Percentiles rank a stretch among this genome's conserved stretches.
Evolutionary conservation across 2,329 filamentous ascomycete genomes (phyloP).

Genomic region (Venturia asperata): DNA sequence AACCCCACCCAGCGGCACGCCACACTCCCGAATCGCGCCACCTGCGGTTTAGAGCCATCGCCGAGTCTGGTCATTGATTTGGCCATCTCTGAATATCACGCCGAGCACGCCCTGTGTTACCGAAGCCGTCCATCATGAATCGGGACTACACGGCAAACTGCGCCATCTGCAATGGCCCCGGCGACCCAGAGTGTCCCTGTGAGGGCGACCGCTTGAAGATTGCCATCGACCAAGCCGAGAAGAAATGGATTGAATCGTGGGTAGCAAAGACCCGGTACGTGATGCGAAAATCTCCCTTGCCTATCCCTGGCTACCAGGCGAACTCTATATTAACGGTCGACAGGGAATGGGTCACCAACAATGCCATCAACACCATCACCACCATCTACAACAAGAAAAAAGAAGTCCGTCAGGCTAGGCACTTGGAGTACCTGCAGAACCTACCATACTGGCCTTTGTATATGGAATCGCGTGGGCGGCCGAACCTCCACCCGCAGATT

Average conservation of each 20-base stretch:
- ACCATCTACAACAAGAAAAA: conserved; percentile 18
- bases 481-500: conserved; percentile 20
- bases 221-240: conserved; percentile 21
- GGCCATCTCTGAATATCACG: neutral
- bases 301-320: neutral
- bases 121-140: conserved; percentile 10
- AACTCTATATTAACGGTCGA: conserved; percentile 1
- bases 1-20: neutral
- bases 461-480: conserved; percentile 19
- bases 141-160: conserved; percentile 19
- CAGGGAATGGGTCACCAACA: conserved; percentile 21
- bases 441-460: conserved; percentile 20
- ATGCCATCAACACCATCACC: conserved; percentile 19
- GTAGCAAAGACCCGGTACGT: conserved; percentile 20
- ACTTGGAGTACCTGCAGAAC: conserved; percentile 12
- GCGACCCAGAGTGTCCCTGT: conserved; percentile 20
- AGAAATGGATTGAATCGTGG: conserved; percentile 21
- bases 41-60: neutral
- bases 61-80: neutral
- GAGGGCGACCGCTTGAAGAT: conserved; percentile 17
- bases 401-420: conserved; percentile 12
- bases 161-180: conserved; percentile 20
- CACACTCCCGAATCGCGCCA: neutral
- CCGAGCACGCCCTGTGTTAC: neutral
- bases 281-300: neutral